Base-by-base conservation (phyloP, 208 protist species). In the Crithidia expoeki region DNA sequence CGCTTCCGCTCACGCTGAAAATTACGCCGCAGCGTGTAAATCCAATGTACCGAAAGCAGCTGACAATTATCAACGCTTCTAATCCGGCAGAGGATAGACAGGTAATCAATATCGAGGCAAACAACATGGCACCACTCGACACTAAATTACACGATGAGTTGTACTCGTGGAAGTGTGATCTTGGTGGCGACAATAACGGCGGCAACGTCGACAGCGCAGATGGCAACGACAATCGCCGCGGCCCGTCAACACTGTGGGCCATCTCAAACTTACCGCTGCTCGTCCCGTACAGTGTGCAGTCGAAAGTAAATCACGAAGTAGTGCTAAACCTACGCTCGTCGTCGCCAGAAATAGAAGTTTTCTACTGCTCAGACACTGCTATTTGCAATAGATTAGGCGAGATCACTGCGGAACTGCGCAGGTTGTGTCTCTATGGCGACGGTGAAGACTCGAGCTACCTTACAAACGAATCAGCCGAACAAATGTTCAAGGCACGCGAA, bases 11-110 rank as follows among this genome's bases (percentile, higher is more conserved):
- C 30, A 92, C 88, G 25, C 65, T 96, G 52, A 72, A 80, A 25
- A 94, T 96, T 27, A 85, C 82, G 0, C 91, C 91, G 16, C 86
- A 94, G 50, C 88, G 91, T 70, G 91, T 96, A 7, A 96, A 96
- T 51, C 82, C 91, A 4, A 93, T 83, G 50, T 96, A 96, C 58
- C 72, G 81, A 21, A 96, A 96, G 59, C 85, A 96, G 65, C 64
- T 96, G 16, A 94, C 81, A 4, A 89, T 96, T 44, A 79, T 89
- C 51, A 96, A 96, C 51, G 72, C 74, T 0, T 92, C 79, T 0
- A 93, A 93, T 61, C 83, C 86, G 11, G 75, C 74, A 17, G 91
- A 89, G 33, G 91, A 96, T 38, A 63, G 76, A 10, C 79, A 91
- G 36, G 90, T 96, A 55, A 75, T 96, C 42, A 96, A 90, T 40